Conservation (phyloP, 2,329 filamentous ascomycete species). For the Triangularia verruculosa region DNA sequence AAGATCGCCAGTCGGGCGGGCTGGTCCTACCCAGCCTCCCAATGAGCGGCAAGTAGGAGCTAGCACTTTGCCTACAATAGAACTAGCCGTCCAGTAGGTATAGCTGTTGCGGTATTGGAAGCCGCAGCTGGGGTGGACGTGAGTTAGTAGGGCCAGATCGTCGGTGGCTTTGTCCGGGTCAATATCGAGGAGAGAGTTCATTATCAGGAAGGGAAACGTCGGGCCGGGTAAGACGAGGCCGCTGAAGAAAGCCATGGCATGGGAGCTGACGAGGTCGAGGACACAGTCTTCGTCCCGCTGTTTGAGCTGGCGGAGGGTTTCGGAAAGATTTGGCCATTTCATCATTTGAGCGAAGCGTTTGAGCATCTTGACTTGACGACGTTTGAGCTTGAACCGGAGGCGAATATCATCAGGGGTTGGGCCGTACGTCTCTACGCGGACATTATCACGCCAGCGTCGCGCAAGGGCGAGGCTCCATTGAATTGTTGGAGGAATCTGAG, state of each 20-base stretch:
- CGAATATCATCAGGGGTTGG: constrained; percentile 53
- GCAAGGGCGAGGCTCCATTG: constrained; percentile 73
- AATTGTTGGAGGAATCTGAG: constrained; percentile 65
- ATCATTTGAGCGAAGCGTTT: constrained; percentile 67
- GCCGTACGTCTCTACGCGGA: constrained; percentile 62
- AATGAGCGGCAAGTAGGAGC: constrained; percentile 68
- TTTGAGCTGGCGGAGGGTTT: constrained; percentile 60
- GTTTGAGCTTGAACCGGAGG: constrained; percentile 63
- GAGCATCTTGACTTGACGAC: constrained; percentile 65
- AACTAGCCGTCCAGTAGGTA: constrained; percentile 72
- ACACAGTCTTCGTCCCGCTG: constrained; percentile 57
- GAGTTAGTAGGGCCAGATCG: constrained; percentile 63
- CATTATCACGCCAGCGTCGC: constrained; percentile 67
- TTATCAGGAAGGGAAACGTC: constrained; percentile 69
- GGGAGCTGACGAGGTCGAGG: constrained; percentile 61
- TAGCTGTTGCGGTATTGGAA: constrained; percentile 73
- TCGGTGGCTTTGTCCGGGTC: constrained; percentile 66
- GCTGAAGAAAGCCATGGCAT: constrained; percentile 75
- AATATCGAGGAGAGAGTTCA: constrained; percentile 75
- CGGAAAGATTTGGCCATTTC: constrained; percentile 72
- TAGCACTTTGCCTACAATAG: constrained; percentile 72
- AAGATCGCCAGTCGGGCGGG: constrained; percentile 64
- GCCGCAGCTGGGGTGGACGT: constrained; percentile 65
- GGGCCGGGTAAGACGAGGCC: constrained; percentile 68
- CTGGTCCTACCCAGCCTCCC: constrained; percentile 73